Evolutionary conservation across 2,329 filamentous ascomycete genomes (phyloP), one percentile per base, ranked within the genome.

Genomic region (Metarhizium sp.): DNA sequence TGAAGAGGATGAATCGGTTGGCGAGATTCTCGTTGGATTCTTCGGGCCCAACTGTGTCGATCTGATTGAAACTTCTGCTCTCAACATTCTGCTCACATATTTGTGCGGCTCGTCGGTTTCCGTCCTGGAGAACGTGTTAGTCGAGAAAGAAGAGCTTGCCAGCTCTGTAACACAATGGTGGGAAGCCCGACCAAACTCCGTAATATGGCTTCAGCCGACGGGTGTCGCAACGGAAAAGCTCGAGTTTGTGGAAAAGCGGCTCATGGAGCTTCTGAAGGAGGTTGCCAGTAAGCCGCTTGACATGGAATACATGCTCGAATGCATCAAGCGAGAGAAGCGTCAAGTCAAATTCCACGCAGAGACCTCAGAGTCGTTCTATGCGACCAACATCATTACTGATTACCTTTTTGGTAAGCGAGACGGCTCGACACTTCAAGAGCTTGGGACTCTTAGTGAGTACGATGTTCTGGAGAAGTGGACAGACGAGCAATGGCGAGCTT

Each of bases 61-160:
- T 62, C 70, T 81, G 2, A 67, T 88, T 29, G 75, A 80, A 45
- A 81, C 82, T 11, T 86, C 85, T 14, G 94, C 92, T 1, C 73
- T 96, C 3, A 88, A 88, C 59, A 82, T 95, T 52, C 73, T 95
- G 2, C 78, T 96, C 43, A 85, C 87, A 2, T 99, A 97, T 65
- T 82, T 99, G 18, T 90, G 90, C 59, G 94, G 92, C 6, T 97
- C 94, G 0, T 95, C 95, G 1, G 90, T 95, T 2, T 92, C 92
- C 0, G 78, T 99, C 1, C 76, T 99, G 6, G 92, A 97, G 66
- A 97, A 97, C 62, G 81, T 85, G 18, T 80, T 99, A 58, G 94
- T 99, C 2, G 94, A 99, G 67, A 90, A 87, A 63, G 92, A 97
- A 70, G 88, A 95, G 62, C 81, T 97, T 49, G 89, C 91, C 3